Conservation (phyloP, 805 yeast genomes). For the Tetrapisispora arboricola region DNA sequence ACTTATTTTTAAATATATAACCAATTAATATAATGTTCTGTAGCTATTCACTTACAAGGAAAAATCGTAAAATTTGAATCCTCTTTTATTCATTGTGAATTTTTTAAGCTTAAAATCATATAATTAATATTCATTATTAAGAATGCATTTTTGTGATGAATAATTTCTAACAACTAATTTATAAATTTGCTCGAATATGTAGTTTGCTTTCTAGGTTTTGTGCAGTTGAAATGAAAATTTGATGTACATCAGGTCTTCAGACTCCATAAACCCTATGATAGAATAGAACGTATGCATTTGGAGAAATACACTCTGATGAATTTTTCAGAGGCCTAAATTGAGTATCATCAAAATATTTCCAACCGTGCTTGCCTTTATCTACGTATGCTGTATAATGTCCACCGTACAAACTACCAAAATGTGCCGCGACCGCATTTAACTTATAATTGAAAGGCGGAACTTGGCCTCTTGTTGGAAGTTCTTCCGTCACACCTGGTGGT, state of each 20-base stretch:
- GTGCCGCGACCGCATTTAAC: conserved; percentile 74
- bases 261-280: conserved; percentile 38
- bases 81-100: too few species aligned
- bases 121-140: too few species aligned
- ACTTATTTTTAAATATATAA: neutral
- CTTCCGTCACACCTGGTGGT: conserved; percentile 25
- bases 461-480: conserved; percentile 64
- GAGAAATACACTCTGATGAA: conserved; percentile 46
- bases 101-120: too few species aligned
- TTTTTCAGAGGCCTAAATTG: conserved; percentile 46
- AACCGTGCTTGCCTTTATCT: conserved; percentile 50
- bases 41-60: too few species aligned
- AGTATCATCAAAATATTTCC: conserved; percentile 82
- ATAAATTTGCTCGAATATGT: too few species aligned
- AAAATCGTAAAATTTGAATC: too few species aligned
- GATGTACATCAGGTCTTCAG: neutral
- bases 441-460: conserved; percentile 69
- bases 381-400: conserved; percentile 88
- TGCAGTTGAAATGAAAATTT: too few species aligned
- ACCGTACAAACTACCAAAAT: conserved; percentile 68
- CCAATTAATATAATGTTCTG: neutral
- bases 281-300: conserved; percentile 76
- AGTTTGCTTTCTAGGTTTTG: too few species aligned
- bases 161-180: too few species aligned
- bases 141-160: too few species aligned